These are phyloP conservation scores for Phytopythium litorale DNA, from an alignment of 352 stramenopile genomes.

Conservation along the genomic window DNA sequence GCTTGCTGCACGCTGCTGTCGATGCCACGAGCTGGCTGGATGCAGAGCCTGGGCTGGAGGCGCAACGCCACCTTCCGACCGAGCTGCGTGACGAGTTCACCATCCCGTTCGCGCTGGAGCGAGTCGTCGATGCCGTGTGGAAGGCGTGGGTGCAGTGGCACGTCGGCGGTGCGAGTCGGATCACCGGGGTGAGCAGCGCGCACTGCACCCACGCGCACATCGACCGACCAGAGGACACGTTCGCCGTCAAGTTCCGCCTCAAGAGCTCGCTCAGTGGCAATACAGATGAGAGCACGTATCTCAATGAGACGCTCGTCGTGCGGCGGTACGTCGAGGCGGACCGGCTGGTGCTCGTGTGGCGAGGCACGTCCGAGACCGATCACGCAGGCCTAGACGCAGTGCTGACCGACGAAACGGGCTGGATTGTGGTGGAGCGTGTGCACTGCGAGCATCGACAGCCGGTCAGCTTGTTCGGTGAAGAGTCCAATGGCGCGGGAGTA, in stretches of 20 bases:
- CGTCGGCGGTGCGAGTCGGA: conserved; percentile 19
- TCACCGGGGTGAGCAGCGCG: conserved; percentile 21
- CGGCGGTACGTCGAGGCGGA: background rate
- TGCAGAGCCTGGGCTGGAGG: background rate
- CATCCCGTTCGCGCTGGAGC: conserved; percentile 22
- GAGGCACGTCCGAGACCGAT: conserved; percentile 1
- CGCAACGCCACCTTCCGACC: background rate
- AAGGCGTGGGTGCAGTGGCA: conserved; percentile 29
- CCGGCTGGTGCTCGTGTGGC: conserved; percentile 4
- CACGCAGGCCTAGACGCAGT: background rate
- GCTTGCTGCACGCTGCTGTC: conserved; percentile 5
- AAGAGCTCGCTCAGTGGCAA: background rate
- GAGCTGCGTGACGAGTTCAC: conserved; percentile 19
- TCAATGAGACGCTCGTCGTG: conserved; percentile 5
- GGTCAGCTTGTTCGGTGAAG: background rate
- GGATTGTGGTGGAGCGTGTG: background rate
- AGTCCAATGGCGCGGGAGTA: background rate
- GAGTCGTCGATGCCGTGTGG: conserved; percentile 20
- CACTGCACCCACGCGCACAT: conserved; percentile 21
- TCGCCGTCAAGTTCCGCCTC: conserved; percentile 18
- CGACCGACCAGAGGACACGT: conserved; percentile 24
- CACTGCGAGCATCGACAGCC: background rate
- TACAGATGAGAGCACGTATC: background rate
- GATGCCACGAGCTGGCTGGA: background rate
- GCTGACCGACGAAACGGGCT: conserved; percentile 4